These are phyloP conservation scores for Amauroascus niger DNA, from an alignment of 2,329 filamentous ascomycete genomes.

Conservation along the genomic window DNA sequence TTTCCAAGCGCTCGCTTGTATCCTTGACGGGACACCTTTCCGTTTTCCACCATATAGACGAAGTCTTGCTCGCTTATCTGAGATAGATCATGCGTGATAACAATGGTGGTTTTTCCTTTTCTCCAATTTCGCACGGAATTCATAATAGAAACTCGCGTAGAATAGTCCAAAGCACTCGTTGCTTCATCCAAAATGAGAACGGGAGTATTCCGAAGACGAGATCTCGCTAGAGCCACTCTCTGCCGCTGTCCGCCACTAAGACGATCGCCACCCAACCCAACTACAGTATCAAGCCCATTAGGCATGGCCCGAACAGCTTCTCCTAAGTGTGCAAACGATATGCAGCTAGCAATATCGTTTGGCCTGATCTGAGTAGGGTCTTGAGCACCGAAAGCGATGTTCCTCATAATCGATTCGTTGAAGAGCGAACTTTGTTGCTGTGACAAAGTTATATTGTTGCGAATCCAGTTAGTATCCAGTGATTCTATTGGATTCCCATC, in stretches of 20 bases:
- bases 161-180: conserved; percentile 74
- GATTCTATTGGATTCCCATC: conserved; percentile 54
- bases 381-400: conserved; percentile 62
- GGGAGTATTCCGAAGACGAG: conserved; percentile 63
- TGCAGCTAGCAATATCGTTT: conserved; percentile 52
- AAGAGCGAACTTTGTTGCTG: conserved; percentile 78
- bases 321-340: conserved; percentile 58
- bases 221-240: conserved; percentile 68
- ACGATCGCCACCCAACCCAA: conserved; percentile 59
- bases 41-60: conserved; percentile 67
- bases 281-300: conserved; percentile 58
- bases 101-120: conserved; percentile 70
- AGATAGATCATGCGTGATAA: conserved; percentile 82
- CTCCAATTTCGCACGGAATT: conserved; percentile 69
- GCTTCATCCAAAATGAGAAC: conserved; percentile 82
- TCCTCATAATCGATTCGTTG: conserved; percentile 65
- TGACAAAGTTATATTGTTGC: conserved; percentile 66
- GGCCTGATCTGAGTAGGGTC: conserved; percentile 42
- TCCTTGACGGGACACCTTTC: conserved; percentile 59
- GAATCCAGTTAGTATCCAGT: conserved; percentile 61
- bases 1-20: conserved; percentile 38
- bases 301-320: conserved; percentile 58
- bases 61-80: conserved; percentile 66
- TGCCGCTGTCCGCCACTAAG: conserved; percentile 82
- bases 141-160: conserved; percentile 58